phyloP scores from a whole-genome alignment of 495 filamentous ascomycete genomes.

The Coniosporium apollinis region DNA sequence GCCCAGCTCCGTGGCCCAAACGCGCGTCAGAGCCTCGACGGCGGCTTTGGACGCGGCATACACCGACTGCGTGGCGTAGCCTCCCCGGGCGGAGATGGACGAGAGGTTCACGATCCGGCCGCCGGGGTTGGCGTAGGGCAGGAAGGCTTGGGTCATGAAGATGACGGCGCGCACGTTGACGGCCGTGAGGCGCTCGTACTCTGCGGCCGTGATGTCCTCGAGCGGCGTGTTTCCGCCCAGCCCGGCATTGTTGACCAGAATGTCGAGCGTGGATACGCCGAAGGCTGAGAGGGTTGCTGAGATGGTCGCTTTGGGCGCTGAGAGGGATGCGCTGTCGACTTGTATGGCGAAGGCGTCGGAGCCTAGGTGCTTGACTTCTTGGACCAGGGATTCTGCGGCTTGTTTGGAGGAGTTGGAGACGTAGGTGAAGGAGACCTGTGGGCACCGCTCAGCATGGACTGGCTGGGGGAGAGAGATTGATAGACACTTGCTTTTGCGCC shows the following conservation, averaged over 20 bases:
- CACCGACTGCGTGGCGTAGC: slow-evolving; percentile 20
- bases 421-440: slow-evolving; percentile 29
- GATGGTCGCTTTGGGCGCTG: slow-evolving; percentile 18
- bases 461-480: not conserved
- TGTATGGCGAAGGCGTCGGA: slow-evolving; percentile 22
- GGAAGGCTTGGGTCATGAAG: slow-evolving; percentile 27
- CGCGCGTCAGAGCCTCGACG: slow-evolving; percentile 28
- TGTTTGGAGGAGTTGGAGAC: slow-evolving; percentile 23
- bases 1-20: slow-evolving; percentile 29
- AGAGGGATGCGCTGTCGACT: slow-evolving; percentile 21
- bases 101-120: slow-evolving; percentile 40
- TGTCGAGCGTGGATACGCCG: slow-evolving; percentile 18
- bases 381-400: slow-evolving; percentile 17
- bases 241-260: slow-evolving; percentile 24
- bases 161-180: slow-evolving; percentile 27
- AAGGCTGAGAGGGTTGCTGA: slow-evolving; percentile 16
- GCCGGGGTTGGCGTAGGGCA: slow-evolving; percentile 29
- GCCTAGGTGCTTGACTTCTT: slow-evolving; percentile 19
- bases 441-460: not conserved
- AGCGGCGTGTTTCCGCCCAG: slow-evolving; percentile 11
- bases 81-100: slow-evolving; percentile 29
- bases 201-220: slow-evolving; percentile 19
- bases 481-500: slow-evolving; percentile 10
- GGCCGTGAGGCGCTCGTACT: slow-evolving; percentile 24
- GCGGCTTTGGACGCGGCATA: slow-evolving; percentile 33